Conservation (phyloP, 169 alveolate genomes). For the Plasmodium blacklocki region DNA sequence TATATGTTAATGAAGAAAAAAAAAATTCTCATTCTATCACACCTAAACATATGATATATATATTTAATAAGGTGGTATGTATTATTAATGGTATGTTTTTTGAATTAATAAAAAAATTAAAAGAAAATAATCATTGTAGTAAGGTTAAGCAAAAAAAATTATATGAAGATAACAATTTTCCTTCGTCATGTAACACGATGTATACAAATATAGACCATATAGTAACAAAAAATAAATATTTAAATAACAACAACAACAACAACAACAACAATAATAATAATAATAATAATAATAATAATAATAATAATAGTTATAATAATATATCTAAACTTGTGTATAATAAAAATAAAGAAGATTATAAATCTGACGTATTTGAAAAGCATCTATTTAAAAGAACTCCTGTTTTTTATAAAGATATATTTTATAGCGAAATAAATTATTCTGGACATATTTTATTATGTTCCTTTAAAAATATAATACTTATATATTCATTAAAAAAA, state of each 20-base stretch:
- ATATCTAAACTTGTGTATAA: too few relatives aligned
- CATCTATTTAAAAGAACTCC: background rate
- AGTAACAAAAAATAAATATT: too few relatives aligned
- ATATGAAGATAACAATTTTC: background rate
- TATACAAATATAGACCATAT: too few relatives aligned
- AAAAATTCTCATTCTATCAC: background rate
- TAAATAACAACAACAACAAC: background rate
- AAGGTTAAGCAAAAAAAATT: background rate
- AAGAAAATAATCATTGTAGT: background rate
- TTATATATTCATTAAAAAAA: background rate
- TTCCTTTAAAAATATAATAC: background rate
- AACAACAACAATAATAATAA: background rate
- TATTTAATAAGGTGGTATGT: constrained; percentile 12
- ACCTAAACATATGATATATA: background rate
- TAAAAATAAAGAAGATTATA: background rate
- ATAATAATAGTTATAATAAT: background rate
- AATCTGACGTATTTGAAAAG: background rate
- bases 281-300: background rate
- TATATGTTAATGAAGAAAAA: background rate
- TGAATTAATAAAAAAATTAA: constrained; percentile 1
- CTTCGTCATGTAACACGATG: background rate
- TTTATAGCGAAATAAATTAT: constrained; percentile 2
- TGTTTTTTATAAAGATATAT: constrained; percentile 5
- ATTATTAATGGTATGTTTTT: background rate
- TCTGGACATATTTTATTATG: constrained; percentile 1